Base-by-base conservation (phyloP, 345 rosid genomes). In the Jatropha curcas region DNA sequence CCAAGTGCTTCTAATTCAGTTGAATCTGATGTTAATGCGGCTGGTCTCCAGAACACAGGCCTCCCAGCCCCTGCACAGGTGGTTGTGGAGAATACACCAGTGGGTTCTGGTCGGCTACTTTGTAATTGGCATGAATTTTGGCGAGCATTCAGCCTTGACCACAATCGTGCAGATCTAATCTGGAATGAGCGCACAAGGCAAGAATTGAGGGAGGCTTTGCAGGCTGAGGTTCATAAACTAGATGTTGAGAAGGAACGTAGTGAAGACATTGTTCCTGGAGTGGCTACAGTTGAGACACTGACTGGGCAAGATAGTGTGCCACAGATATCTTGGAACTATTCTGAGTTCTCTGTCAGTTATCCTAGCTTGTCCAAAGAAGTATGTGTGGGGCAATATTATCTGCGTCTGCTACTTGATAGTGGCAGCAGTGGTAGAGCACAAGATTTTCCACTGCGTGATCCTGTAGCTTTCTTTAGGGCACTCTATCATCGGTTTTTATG, bases 121-220 rank as follows among this genome's bases (percentile, higher is more conserved):
- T 84, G 89, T 66, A 95, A 95, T 79, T 95, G 99, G 99, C 88
- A 92, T 65, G 96, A 95, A 79, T 93, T 95, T 77, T 95, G 99
- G 99, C 88, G 96, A 73, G 99, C 98, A 72, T 92, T 95, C 82
- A 88, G 97, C 82, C 98, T 92, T 73, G 99, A 95, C 71, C 98
- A 92, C 83, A 91, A 95, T 81, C 98, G 99, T 80, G 99, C 99
- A 4, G 99, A 95, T 86, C 89, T 95, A 71, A 90, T 95, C 74
- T 95, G 98, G 99, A 95, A 95, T 61, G 99, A 95, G 77, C 98
- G 98, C 71, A 91, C 97, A 27, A 86, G 99, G 81, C 99, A 92
- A 82, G 99, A 95, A 82, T 77, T 95, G 77, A 89, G 94, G 81
- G 99, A 95, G 82, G 94, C 93, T 66, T 86, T 95, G 91, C 89